phyloP scores from a whole-genome alignment of 352 stramenopile species.

The Globisporangium viniferum region DNA sequence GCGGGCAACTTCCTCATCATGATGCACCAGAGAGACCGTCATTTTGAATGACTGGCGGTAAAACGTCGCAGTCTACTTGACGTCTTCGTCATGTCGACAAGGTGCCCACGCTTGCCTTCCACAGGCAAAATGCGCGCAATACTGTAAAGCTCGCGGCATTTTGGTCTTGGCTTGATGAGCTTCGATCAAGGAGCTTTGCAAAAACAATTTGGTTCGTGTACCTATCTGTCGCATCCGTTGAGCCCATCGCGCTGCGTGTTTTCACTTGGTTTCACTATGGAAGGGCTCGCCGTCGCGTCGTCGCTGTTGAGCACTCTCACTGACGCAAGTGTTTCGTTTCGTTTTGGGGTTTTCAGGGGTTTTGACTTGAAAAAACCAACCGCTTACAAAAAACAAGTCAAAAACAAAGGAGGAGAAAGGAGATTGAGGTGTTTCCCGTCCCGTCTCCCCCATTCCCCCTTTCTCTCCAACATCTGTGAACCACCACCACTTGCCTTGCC shows the following conservation, averaged over 20 bases:
- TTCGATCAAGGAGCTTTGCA: background rate
- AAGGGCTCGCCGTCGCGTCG: background rate
- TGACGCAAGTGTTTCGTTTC: background rate
- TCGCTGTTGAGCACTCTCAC: background rate
- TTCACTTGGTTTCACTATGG: background rate
- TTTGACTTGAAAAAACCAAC: background rate
- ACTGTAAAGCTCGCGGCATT: background rate
- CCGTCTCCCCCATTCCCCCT: background rate
- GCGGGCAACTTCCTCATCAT: no score
- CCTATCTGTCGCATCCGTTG: background rate
- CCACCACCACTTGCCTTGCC: background rate
- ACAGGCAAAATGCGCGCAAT: background rate
- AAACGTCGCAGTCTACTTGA: background rate
- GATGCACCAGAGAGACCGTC: no score
- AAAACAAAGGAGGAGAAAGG: background rate
- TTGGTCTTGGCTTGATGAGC: background rate
- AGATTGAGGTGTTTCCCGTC: background rate
- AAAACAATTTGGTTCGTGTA: background rate
- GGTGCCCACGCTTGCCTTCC: background rate
- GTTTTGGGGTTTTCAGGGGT: background rate
- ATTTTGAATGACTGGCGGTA: no score
- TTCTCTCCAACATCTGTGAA: background rate
- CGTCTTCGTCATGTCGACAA: background rate
- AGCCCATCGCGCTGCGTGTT: background rate
- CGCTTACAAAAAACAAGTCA: background rate